Percentiles rank a stretch among this genome's conserved stretches.
These are phyloP conservation scores for Xylariales sp. DNA, from an alignment of 2,329 filamentous ascomycete species.

Conservation along the genomic window DNA sequence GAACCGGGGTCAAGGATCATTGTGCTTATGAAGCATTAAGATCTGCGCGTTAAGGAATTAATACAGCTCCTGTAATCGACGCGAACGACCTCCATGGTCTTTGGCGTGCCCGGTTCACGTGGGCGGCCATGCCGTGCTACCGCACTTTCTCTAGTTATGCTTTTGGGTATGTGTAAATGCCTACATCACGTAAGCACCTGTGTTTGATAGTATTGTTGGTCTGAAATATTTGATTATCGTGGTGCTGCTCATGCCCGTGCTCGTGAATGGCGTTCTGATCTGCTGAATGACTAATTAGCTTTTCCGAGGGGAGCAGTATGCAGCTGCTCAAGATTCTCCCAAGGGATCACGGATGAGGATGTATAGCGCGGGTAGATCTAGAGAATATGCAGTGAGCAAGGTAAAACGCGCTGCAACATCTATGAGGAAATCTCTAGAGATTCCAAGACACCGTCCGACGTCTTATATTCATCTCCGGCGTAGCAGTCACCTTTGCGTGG, in stretches of 20 bases:
- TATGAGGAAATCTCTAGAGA: no score
- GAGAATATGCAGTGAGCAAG: background rate
- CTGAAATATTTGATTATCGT: no score
- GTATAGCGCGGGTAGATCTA: background rate
- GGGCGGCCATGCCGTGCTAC: conserved; percentile 27
- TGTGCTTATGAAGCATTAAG: no score
- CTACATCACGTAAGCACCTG: conserved; percentile 9
- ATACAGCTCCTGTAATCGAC: no score
- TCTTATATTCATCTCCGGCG: no score
- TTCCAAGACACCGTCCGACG: no score
- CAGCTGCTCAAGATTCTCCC: background rate
- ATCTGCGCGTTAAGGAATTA: no score
- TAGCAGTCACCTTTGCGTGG: no score
- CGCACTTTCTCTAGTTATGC: conserved; percentile 35
- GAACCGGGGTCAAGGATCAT: no score
- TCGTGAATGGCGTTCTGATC: no score
- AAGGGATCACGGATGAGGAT: background rate
- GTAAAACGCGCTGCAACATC: no score
- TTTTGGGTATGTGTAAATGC: conserved; percentile 35
- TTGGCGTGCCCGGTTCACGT: background rate
- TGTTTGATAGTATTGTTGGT: background rate
- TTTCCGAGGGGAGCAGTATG: background rate
- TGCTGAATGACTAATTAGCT: background rate
- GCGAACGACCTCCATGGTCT: background rate
- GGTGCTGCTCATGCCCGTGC: background rate